Percentiles rank a stretch among this genome's conserved stretches.
Conservation (phyloP, 129 eudicot species). For the Tanacetum coccineum region DNA sequence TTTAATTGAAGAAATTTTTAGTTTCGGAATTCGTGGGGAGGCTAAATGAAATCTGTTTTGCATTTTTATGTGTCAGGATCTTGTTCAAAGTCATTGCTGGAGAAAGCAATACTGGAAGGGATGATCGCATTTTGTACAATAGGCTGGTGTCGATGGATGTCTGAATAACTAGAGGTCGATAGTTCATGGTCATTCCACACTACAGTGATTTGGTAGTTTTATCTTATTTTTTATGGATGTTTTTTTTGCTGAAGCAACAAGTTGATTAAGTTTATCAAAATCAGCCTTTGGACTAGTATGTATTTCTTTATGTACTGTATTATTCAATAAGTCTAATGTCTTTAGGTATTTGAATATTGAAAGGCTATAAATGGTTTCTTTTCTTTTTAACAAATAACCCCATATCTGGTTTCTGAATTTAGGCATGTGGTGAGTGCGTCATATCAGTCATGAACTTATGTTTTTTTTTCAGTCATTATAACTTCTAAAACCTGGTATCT, state of each 20-base stretch:
- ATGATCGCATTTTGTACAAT: constrained; percentile 81
- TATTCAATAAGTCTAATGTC: too few species aligned
- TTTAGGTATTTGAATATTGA: too few species aligned
- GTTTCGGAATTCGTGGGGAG: constrained; percentile 24
- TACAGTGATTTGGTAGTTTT: constrained; percentile 20
- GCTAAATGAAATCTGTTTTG: constrained; percentile 6
- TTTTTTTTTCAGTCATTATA: too few species aligned
- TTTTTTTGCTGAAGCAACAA: constrained; percentile 8
- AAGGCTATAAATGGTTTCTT: too few species aligned
- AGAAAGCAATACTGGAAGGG: constrained; percentile 92
- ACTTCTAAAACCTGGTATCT: too few species aligned
- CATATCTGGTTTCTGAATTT: too few species aligned
- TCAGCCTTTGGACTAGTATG: too few species aligned
- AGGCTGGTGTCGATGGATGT: constrained; percentile 61
- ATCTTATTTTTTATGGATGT: neutral
- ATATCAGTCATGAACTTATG: too few species aligned
- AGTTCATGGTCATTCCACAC: neutral
- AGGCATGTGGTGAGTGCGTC: too few species aligned
- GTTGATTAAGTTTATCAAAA: neutral
- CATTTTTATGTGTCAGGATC: constrained; percentile 54
- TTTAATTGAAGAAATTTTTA: constrained; percentile 51
- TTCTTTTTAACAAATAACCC: too few species aligned
- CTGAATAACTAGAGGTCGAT: constrained; percentile 7
- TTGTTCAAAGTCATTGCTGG: constrained; percentile 80
- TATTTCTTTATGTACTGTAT: too few species aligned